A percentile compares a stretch with the other conserved stretches of the same genome.
These are phyloP conservation scores for Daldinia caldariorum DNA, from an alignment of 495 filamentous ascomycete genomes.

Conservation along the genomic window DNA sequence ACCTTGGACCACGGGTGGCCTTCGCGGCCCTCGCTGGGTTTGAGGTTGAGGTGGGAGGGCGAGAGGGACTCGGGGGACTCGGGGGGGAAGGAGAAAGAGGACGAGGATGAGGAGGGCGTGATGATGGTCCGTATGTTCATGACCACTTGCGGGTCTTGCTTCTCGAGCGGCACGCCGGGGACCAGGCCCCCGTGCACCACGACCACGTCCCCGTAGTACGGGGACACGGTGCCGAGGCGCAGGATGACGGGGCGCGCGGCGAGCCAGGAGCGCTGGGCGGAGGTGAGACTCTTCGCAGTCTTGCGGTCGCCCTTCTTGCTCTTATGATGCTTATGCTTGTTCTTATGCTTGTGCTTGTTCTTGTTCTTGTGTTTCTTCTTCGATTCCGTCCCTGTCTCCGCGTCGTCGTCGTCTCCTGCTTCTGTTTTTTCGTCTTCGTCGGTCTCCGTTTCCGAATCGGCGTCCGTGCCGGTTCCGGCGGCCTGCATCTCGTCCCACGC, in stretches of 20 bases:
- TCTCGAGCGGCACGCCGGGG: slow-evolving; percentile 73
- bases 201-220: slow-evolving; percentile 66
- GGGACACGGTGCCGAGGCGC: slow-evolving; percentile 65
- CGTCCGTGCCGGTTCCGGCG: slow-evolving; percentile 1
- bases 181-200: slow-evolving; percentile 89
- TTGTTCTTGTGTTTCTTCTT: slow-evolving; percentile 33
- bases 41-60: background rate
- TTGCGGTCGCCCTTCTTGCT: slow-evolving; percentile 35
- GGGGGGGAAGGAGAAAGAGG: background rate
- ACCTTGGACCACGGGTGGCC: slow-evolving; percentile 76
- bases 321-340: slow-evolving; percentile 8
- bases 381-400: slow-evolving; percentile 16
- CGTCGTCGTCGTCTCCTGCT: slow-evolving; percentile 12
- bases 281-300: slow-evolving; percentile 51
- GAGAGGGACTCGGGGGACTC: background rate
- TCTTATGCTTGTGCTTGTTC: slow-evolving; percentile 8
- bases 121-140: slow-evolving; percentile 92
- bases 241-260: slow-evolving; percentile 78
- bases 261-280: slow-evolving; percentile 74
- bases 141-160: slow-evolving; percentile 79
- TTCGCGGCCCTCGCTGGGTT: slow-evolving; percentile 48
- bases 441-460: background rate
- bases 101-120: slow-evolving; percentile 26
- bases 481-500: slow-evolving; percentile 39
- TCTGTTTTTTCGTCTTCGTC: slow-evolving; percentile 12